Base-by-base conservation (phyloP, 2,329 filamentous ascomycete species). In the Fusarium sp. region DNA sequence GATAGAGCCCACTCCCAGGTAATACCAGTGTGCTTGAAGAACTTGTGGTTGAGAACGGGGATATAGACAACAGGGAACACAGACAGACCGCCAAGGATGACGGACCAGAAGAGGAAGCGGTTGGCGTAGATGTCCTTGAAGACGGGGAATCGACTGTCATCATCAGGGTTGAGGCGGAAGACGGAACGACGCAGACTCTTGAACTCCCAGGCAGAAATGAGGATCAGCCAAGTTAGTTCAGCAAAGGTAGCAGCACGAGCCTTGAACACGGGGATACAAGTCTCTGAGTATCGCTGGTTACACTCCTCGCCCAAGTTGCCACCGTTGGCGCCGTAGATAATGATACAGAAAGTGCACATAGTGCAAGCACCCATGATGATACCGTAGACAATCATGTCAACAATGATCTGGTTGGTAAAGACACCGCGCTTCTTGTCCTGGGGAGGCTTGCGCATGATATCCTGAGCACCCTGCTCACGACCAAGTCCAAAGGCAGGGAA, bases 401-500 rank as follows among this genome's bases (percentile, higher is more conserved):
- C 80, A 47, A 94, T 85, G 70, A 96, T 86, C 80, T 96, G 91
- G 76, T 85, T 85, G 15, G 91, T 93, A 79, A 96, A 96, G 49
- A 95, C 89, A 67, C 92, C 91, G 30, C 85, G 82, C 70, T 78
- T 80, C 77, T 85, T 85, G 79, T 91, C 86, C 68, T 95, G 92
- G 0, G 94, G 94, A 9, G 92, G 92, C 53, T 93, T 90, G 67
- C 86, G 82, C 87, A 97, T 93, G 65, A 97, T 90, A 75, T 95
- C 91, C 3, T 87, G 85, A 0, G 90, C 88, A 0, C 92, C 92
- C 44, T 85, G 82, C 78, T 97, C 93, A 71, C 93, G 91, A 20
- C 93, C 93, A 1, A 97, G 87, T 42, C 93, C 94, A 82, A 97
- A 96, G 61, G 94, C 94, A 2, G 93, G 93, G 78, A 96, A 89